Evolutionary conservation across 148 eudicot genomes (phyloP).

Genomic region (Mesembryanthemum crystallinum): DNA sequence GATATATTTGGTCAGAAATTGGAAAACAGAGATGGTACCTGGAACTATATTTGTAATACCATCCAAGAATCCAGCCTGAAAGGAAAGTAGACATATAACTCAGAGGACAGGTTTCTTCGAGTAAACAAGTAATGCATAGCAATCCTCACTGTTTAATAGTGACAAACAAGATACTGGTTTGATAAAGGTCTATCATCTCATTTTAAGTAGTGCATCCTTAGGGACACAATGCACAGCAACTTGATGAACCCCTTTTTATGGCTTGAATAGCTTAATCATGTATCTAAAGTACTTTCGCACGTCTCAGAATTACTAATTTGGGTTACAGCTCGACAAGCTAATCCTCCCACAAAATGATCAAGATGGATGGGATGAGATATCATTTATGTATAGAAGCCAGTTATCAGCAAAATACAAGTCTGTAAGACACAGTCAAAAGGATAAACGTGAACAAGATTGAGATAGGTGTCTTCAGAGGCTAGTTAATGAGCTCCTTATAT

Average conservation of each 20-base stretch:
- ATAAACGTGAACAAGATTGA: background rate
- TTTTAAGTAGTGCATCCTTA: background rate
- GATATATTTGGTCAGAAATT: background rate
- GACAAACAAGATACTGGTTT: background rate
- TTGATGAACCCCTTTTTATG: background rate
- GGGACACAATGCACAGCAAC: background rate
- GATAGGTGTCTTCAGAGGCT: background rate
- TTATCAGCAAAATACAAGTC: background rate
- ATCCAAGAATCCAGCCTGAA: constrained; percentile 95
- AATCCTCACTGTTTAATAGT: background rate
- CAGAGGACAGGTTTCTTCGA: background rate
- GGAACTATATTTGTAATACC: constrained; percentile 87
- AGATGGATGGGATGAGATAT: background rate
- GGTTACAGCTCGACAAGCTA: background rate
- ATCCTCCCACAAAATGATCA: background rate
- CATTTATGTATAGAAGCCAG: background rate
- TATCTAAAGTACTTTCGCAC: background rate
- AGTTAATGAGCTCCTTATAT: background rate
- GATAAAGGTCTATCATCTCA: background rate
- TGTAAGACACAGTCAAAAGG: background rate
- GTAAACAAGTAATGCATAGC: too few species aligned
- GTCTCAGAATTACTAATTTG: background rate
- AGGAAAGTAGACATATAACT: background rate
- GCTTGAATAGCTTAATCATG: background rate
- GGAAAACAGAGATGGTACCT: constrained; percentile 41